Evolutionary conservation across 257 asterid genomes (phyloP), one percentile per base, ranked within the genome.

Genomic region (Przewalskia tangutica): DNA sequence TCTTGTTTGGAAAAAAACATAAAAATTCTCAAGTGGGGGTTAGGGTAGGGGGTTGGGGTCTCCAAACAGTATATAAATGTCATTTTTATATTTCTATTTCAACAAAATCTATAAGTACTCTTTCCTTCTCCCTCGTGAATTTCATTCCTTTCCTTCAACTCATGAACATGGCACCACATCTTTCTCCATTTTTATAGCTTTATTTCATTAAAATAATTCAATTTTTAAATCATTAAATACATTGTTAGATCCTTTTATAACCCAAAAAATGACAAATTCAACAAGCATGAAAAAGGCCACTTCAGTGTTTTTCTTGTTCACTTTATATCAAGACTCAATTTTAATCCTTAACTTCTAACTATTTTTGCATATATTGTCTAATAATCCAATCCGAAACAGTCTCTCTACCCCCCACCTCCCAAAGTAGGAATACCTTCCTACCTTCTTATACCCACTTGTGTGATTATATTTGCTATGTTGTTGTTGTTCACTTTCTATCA

Each of bases 91-190:
- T 75, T 27, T 75, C 46, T 13, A 75, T 75, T 73, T 50, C 7
- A 75, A 50, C 78, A 65, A 32, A 80, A 6, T 40, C 20, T 55
- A 51, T 51, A 50, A 56, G 63, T 9, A 54, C n/a, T 13, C 3
- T 36, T 56, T 56, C 54, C 38, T 18, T 48, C 46, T 10, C 65
- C 77, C 9, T 63, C 63, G 78, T 55, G 48, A n/a, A n/a, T 81
- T 77, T 23, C 42, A 66, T 84, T 81, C 85, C 75, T 84, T 88
- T 82, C 84, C 77, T 84, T 75, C 78, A 67, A 67, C 64, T 55
- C 82, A 70, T 44, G 86, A 88, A 82, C 86, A 86, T 86, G 88
- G 85, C 90, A 84, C 86, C 81, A 18, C 85, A 84, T 53, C 85
- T 81, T 71, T 81, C 83, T 58, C 87, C 88, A 56, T 66, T 64